Conservation (phyloP, 371 early-diverging fungal species). For the Dichotomocladium elegans region DNA sequence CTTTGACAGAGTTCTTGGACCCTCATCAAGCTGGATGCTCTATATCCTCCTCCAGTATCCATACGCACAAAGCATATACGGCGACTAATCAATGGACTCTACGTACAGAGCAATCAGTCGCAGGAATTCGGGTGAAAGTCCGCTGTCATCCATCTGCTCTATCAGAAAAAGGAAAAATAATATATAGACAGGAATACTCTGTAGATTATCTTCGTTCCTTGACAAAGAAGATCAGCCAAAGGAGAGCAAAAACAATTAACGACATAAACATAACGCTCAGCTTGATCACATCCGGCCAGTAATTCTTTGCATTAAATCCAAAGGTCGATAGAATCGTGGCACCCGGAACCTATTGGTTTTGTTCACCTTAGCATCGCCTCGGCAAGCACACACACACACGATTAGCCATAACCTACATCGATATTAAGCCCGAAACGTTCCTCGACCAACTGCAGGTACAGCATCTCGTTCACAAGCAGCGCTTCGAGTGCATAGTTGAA, state of each 20-base stretch:
- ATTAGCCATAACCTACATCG: slow-evolving; percentile 43
- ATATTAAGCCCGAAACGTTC: slow-evolving; percentile 79
- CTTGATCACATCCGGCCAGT: slow-evolving; percentile 78
- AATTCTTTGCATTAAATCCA: slow-evolving; percentile 83
- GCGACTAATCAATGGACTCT: no score
- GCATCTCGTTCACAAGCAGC: slow-evolving; percentile 81
- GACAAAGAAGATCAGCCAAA: slow-evolving; percentile 81
- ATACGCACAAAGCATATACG: no score
- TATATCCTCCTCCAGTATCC: no score
- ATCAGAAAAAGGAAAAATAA: no score
- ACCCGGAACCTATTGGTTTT: slow-evolving; percentile 63
- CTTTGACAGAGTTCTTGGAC: no score
- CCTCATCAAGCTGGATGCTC: no score
- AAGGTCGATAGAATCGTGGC: slow-evolving; percentile 85
- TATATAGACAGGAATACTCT: no score
- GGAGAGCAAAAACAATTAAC: slow-evolving; percentile 68
- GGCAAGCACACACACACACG: background rate
- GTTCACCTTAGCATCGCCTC: background rate
- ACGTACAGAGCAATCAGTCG: no score
- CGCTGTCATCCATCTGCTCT: no score
- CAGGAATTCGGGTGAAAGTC: no score
- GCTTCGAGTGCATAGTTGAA: slow-evolving; percentile 92
- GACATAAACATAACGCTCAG: slow-evolving; percentile 55
- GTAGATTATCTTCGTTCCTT: slow-evolving; percentile 83
- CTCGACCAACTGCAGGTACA: slow-evolving; percentile 73